These are phyloP conservation scores for Stephanodiscus minutulus DNA, from an alignment of 108 stramenopile genomes.

Conservation along the genomic window DNA sequence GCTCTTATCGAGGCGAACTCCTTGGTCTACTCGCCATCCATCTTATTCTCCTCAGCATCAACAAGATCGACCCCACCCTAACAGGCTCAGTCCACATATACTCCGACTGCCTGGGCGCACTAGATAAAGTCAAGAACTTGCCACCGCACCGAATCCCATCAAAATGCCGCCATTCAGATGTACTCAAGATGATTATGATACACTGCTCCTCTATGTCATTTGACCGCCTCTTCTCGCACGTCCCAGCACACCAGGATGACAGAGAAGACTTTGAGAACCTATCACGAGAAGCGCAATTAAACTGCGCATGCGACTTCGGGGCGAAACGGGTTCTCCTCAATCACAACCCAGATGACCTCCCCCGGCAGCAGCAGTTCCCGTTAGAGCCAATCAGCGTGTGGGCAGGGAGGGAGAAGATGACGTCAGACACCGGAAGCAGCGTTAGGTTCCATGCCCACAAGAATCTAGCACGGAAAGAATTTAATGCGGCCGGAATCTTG, in stretches of 20 bases:
- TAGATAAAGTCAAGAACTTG: background rate
- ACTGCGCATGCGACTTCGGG: background rate
- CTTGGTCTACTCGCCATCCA: too few relatives aligned
- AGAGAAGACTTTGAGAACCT: too few relatives aligned
- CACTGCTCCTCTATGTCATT: background rate
- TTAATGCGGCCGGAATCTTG: background rate
- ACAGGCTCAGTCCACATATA: background rate
- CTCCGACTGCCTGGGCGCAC: too few relatives aligned
- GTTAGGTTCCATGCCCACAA: background rate
- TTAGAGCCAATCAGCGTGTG: slow-evolving; percentile 14
- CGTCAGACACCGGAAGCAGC: background rate
- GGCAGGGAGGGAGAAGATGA: slow-evolving; percentile 2
- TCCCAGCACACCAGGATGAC: too few relatives aligned
- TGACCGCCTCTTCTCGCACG: too few relatives aligned
- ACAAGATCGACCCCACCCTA: background rate
- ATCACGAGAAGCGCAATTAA: slow-evolving; percentile 3
- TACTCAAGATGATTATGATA: background rate
- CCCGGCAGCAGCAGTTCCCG: slow-evolving; percentile 14
- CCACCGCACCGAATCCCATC: too few relatives aligned
- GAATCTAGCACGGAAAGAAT: background rate
- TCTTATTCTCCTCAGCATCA: too few relatives aligned
- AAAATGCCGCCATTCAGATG: too few relatives aligned
- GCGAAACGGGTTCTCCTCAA: slow-evolving; percentile 5
- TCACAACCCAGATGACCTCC: background rate
- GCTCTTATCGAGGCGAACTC: slow-evolving; percentile 18